Evolutionary conservation across 441 rosid species (phyloP).

Genomic region (Gossypium trilobum): DNA sequence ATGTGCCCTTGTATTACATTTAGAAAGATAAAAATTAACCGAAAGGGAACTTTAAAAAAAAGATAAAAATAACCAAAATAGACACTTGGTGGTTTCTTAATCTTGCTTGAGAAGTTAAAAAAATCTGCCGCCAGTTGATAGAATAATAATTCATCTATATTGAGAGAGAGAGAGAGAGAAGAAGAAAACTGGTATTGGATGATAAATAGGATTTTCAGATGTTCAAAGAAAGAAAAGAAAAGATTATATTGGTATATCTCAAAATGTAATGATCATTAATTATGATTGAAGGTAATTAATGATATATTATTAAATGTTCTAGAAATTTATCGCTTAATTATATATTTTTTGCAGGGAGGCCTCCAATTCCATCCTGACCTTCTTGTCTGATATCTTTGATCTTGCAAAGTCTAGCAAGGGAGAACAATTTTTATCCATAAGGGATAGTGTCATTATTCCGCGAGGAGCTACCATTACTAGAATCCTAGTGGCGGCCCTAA

Average conservation of each 20-base stretch:
- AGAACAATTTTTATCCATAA: slow-evolving; percentile 51
- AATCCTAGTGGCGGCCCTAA: slow-evolving; percentile 71
- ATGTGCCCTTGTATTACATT: background rate
- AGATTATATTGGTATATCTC: background rate
- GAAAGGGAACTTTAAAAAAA: background rate
- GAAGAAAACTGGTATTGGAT: background rate
- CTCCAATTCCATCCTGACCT: slow-evolving; percentile 82
- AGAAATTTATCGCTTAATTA: background rate
- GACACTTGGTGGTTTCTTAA: background rate
- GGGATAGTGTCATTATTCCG: slow-evolving; percentile 69
- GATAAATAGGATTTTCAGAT: background rate
- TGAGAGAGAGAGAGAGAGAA: background rate
- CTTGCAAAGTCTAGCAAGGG: slow-evolving; percentile 55
- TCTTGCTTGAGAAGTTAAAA: background rate
- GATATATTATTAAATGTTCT: background rate
- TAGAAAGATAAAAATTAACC: background rate
- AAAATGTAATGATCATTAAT: background rate
- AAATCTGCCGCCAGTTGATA: background rate
- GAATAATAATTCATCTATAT: background rate
- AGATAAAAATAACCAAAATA: background rate
- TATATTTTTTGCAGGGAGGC: slow-evolving; percentile 66
- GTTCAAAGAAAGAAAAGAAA: background rate
- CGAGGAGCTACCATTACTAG: slow-evolving; percentile 74
- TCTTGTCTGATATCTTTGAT: slow-evolving; percentile 79
- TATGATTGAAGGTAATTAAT: background rate